These are phyloP conservation scores for Iris macrosiphon DNA, from an alignment of 106 monocot genomes.

Conservation along the genomic window DNA sequence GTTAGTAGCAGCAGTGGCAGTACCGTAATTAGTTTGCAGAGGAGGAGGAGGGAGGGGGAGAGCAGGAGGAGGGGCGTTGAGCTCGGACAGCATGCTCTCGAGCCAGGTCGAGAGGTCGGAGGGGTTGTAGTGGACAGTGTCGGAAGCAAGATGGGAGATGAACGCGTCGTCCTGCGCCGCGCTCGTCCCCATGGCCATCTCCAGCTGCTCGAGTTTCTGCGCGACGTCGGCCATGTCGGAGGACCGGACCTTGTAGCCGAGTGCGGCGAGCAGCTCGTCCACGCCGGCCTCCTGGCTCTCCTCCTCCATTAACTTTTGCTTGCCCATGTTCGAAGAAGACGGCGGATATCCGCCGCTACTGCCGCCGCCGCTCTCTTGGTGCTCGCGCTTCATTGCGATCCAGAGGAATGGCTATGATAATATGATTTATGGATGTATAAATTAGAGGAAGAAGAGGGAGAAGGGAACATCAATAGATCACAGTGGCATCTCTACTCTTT, in stretches of 20 bases:
- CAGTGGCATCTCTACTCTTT: too few species aligned
- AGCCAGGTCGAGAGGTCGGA: slow-evolving; percentile 66
- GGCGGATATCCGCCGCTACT: neutral
- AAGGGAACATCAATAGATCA: too few species aligned
- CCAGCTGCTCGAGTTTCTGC: slow-evolving; percentile 80
- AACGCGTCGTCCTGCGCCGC: slow-evolving; percentile 29
- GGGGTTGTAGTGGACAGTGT: slow-evolving; percentile 59
- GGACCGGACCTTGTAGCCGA: slow-evolving; percentile 62
- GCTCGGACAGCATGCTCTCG: slow-evolving; percentile 63
- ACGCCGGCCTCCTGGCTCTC: slow-evolving; percentile 25
- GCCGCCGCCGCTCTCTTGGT: slow-evolving; percentile 3
- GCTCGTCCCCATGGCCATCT: slow-evolving; percentile 52
- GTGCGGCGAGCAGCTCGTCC: slow-evolving; percentile 52
- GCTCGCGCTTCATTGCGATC: slow-evolving; percentile 15
- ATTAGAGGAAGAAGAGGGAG: too few species aligned
- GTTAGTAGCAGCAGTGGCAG: neutral
- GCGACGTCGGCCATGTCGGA: slow-evolving; percentile 86
- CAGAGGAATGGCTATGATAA: too few species aligned
- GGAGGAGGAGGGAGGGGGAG: neutral
- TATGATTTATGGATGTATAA: too few species aligned
- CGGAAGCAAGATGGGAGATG: slow-evolving; percentile 35
- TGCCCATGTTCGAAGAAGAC: neutral
- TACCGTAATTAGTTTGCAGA: neutral
- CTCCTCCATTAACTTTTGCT: slow-evolving; percentile 12
- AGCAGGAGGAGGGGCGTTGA: slow-evolving; percentile 42